Conservation (phyloP, 2,329 filamentous ascomycete species). For the Alternaria consortialis region DNA sequence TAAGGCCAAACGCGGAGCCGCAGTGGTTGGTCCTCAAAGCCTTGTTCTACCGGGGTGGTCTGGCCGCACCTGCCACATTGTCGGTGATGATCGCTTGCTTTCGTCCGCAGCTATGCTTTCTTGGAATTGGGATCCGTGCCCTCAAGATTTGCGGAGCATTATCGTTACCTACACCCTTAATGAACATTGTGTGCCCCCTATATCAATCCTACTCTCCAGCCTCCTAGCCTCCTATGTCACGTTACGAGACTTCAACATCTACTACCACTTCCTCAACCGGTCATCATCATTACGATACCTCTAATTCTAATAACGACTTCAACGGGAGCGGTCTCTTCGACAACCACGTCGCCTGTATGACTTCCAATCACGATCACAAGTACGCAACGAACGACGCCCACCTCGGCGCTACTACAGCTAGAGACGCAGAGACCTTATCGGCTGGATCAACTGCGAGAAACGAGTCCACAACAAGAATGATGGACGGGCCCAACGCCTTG, state of each 20-base stretch:
- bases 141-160: constrained; percentile 22
- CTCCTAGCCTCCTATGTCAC: constrained; percentile 17
- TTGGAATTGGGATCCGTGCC: constrained; percentile 23
- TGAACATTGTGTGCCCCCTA: constrained; percentile 7
- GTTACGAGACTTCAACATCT: constrained; percentile 19
- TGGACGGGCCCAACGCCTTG: constrained; percentile 32
- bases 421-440: constrained; percentile 36
- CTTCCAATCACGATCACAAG: constrained; percentile 20
- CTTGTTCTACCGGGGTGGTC: constrained; percentile 16
- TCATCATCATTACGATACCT: constrained; percentile 14
- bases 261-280: not conserved
- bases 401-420: constrained; percentile 27
- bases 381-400: constrained; percentile 31
- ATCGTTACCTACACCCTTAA: constrained; percentile 16
- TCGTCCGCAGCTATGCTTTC: constrained; percentile 33
- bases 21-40: constrained; percentile 30
- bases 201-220: constrained; percentile 15
- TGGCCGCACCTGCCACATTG: constrained; percentile 25
- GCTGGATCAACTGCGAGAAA: constrained; percentile 36
- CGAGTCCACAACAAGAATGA: constrained; percentile 30
- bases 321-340: constrained; percentile 16
- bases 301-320: constrained; percentile 3
- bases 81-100: constrained; percentile 32
- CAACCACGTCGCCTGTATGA: constrained; percentile 28
- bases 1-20: constrained; percentile 32